Percentiles rank a stretch among this genome's conserved stretches.
phyloP scores from a whole-genome alignment of 202 grass and related monocot genomes.

The Dendrocalamus latiflorus region DNA sequence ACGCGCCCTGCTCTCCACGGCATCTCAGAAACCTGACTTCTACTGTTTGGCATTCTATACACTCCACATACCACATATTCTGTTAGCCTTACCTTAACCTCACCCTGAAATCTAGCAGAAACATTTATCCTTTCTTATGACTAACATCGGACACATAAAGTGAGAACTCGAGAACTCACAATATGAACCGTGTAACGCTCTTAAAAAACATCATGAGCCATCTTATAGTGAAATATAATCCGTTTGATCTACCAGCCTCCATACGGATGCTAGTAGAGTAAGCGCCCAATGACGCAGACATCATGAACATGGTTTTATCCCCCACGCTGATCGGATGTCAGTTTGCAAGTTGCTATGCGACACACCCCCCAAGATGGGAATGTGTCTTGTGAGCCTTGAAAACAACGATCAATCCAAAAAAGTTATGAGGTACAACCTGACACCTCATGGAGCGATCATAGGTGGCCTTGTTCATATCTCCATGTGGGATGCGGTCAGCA shows the following conservation, averaged over 20 bases:
- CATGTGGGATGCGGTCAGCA: slow-evolving; percentile 15
- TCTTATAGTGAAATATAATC: background rate
- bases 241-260: background rate
- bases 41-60: background rate
- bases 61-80: slow-evolving; percentile 18
- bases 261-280: background rate
- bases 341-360: too few relatives aligned
- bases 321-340: too few relatives aligned
- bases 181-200: background rate
- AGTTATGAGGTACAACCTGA: background rate
- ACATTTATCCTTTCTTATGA: background rate
- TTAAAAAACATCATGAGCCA: background rate
- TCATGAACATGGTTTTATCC: background rate
- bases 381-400: background rate
- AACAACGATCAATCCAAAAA: background rate
- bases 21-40: background rate
- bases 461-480: background rate
- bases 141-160: background rate
- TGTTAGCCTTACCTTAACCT: background rate
- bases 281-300: background rate
- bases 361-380: too few relatives aligned
- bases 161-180: background rate
- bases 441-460: too few relatives aligned
- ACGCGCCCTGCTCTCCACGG: background rate
- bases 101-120: background rate